A percentile compares a stretch with the other conserved stretches of the same genome.
Conservation (phyloP, 148 eudicot species). For the Fagopyrum homotropicum region DNA sequence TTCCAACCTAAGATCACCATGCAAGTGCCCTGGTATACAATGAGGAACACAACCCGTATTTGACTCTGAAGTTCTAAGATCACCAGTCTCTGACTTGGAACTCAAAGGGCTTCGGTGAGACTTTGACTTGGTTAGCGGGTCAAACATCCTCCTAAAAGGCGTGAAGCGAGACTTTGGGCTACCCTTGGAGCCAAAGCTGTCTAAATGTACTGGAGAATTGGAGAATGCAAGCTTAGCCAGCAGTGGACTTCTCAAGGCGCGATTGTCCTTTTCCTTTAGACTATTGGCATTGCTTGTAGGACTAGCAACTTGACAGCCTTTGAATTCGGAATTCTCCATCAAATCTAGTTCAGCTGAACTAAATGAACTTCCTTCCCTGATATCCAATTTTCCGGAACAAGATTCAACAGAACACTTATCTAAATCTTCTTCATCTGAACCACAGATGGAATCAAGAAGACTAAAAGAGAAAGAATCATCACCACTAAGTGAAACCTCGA, state of each 20-base stretch:
- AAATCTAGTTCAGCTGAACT: slow-evolving; percentile 22
- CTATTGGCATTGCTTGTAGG: slow-evolving; percentile 31
- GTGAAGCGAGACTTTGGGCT: slow-evolving; percentile 59
- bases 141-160: slow-evolving; percentile 65
- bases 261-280: slow-evolving; percentile 29
- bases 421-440: slow-evolving; percentile 65
- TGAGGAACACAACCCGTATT: slow-evolving; percentile 19
- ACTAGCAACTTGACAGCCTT: slow-evolving; percentile 27
- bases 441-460: slow-evolving; percentile 74
- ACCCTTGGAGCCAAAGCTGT: slow-evolving; percentile 40
- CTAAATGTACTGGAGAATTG: slow-evolving; percentile 50
- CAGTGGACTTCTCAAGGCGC: slow-evolving; percentile 38
- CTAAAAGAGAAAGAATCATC: slow-evolving; percentile 44
- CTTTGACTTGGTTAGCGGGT: slow-evolving; percentile 72
- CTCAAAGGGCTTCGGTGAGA: slow-evolving; percentile 40
- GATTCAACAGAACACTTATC: slow-evolving; percentile 20
- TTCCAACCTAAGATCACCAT: slow-evolving; percentile 60
- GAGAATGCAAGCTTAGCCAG: slow-evolving; percentile 56
- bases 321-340: slow-evolving; percentile 34
- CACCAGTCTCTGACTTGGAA: slow-evolving; percentile 11
- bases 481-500: slow-evolving; percentile 53
- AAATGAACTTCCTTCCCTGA: slow-evolving; percentile 20
- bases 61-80: slow-evolving; percentile 18
- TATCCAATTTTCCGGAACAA: slow-evolving; percentile 15
- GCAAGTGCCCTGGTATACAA: slow-evolving; percentile 66